Evolutionary conservation across 2,329 filamentous ascomycete species (phyloP).

Genomic region (Xylariaceae sp.): DNA sequence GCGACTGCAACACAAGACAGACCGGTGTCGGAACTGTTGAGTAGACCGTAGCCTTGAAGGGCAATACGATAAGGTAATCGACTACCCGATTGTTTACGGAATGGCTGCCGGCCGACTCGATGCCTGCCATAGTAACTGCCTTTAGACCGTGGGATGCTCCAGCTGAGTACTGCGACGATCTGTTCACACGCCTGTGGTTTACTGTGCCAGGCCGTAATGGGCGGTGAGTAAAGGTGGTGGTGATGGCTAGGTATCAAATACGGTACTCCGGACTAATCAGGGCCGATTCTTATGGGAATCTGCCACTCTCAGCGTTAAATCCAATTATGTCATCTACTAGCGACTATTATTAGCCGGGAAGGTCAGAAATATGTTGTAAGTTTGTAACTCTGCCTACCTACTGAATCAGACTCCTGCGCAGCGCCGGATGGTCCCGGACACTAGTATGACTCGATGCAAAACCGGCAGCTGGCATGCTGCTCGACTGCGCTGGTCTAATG

Average conservation of each 20-base stretch:
- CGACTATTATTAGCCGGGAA: constrained; percentile 6
- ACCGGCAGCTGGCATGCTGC: constrained; percentile 2
- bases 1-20: constrained; percentile 14
- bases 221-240: constrained; percentile 15
- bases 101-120: background rate
- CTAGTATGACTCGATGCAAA: constrained; percentile 7
- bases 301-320: background rate
- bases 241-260: background rate
- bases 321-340: constrained; percentile 1
- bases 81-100: background rate
- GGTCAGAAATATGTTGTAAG: constrained; percentile 6
- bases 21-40: constrained; percentile 16
- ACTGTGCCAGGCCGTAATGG: constrained; percentile 6
- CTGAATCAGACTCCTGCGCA: constrained; percentile 3
- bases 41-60: background rate
- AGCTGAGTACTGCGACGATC: background rate
- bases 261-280: constrained; percentile 1
- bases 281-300: constrained; percentile 1
- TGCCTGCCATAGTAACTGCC: constrained; percentile 3
- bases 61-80: background rate
- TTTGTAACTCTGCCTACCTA: no score
- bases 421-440: background rate
- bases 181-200: background rate
- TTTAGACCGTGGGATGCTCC: background rate
- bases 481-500: constrained; percentile 7